phyloP scores from a whole-genome alignment of 1,284 basidiomycete species.

The Puccinia coronata region DNA sequence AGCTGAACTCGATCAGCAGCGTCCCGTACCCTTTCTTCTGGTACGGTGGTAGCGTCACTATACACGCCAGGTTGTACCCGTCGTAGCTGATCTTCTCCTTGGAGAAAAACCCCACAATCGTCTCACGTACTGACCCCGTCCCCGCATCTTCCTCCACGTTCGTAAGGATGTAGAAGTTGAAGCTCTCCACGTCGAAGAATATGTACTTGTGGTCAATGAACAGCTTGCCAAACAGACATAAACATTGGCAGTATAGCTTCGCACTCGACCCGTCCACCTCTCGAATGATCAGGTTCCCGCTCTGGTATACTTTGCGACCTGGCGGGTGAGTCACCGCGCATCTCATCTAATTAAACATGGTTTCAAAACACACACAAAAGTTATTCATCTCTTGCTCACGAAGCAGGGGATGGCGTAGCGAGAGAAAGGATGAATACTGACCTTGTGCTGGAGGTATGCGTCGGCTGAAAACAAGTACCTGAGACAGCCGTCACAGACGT shows the following conservation, averaged over 20 bases:
- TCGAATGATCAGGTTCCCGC: slow-evolving; percentile 87
- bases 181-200: slow-evolving; percentile 73
- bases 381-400: no score
- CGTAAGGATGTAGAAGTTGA: slow-evolving; percentile 90
- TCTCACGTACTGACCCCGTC: slow-evolving; percentile 71
- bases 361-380: no score
- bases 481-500: slow-evolving; percentile 91
- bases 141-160: slow-evolving; percentile 64
- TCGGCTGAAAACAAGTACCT: slow-evolving; percentile 84
- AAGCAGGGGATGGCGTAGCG: no score
- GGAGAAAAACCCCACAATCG: slow-evolving; percentile 91
- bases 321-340: slow-evolving; percentile 78
- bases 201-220: slow-evolving; percentile 98
- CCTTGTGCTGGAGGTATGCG: slow-evolving; percentile 73
- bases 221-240: slow-evolving; percentile 94
- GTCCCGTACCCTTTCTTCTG: slow-evolving; percentile 89
- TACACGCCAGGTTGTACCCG: slow-evolving; percentile 95
- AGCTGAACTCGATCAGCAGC: slow-evolving; percentile 97
- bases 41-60: slow-evolving; percentile 90
- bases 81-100: slow-evolving; percentile 94
- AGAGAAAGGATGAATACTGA: slow-evolving; percentile 60
- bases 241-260: slow-evolving; percentile 93
- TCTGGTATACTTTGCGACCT: slow-evolving; percentile 84
- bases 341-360: slow-evolving; percentile 65
- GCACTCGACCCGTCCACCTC: slow-evolving; percentile 86